Evolutionary conservation across 2,329 filamentous ascomycete species (phyloP), one percentile per base, ranked within the genome.

Genomic region (Exophiala sideris): DNA sequence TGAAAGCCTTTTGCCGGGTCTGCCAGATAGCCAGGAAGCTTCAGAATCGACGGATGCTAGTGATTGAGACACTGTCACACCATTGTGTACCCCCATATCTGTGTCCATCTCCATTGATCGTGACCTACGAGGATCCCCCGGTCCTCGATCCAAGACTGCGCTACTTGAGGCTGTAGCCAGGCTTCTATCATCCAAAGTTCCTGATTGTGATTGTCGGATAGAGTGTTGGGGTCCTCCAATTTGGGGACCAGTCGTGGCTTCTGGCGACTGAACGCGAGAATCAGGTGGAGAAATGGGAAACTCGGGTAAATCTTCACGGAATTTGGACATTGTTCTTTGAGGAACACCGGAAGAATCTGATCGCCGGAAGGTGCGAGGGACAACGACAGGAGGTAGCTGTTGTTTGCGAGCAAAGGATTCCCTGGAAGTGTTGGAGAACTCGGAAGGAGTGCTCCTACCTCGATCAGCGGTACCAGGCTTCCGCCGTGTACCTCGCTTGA

Each of bases 1-100:
- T 50, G 75, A 79, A 52, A 68, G 70, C 41, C 73, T 72, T 68
- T 79, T 73, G 62, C 77, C 69, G 58, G 79, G 77, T 52, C 86
- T 85, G 12, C 92, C 91, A 3, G 91, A 94, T 41, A 99, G 84
- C 94, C 94, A 99, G 0, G 91, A 96, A 3, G 83, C 94, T 73
- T 99, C 94, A 0, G 91, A 96, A 67, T 96, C 94, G 55, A 97
- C 89, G 0, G 91, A 96, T 1, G 91, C 94, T 14, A 97, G 79
- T 0, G 92, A 97, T 69, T 91, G 87, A 29, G 91, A 89, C 67
- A 91, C 62, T 33, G 73, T 71, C 16, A 48, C 36, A n/a, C 54
- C 54, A 33, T 52, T 16, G 16, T 32, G 35, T 11, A 50, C 56
- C 11, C 44, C 40, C 33, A 38, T 48, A 20, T 48, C 21, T 11